Evolutionary conservation across 495 filamentous ascomycete species (phyloP).

Genomic region (Penicillium flavigenum): DNA sequence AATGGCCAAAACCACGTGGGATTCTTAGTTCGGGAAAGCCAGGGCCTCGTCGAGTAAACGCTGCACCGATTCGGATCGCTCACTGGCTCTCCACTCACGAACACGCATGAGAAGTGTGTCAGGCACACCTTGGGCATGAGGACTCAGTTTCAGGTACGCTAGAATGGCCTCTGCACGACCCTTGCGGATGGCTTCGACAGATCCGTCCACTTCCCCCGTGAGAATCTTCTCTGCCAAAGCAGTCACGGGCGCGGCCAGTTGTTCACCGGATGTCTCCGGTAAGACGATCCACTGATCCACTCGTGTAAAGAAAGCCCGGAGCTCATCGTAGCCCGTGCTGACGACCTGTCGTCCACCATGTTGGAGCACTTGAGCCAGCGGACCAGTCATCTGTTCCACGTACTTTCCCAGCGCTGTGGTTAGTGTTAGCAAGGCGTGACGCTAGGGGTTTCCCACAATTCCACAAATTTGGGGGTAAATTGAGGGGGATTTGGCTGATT

Average conservation of each 20-base stretch:
- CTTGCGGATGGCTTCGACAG: slow-evolving; percentile 42
- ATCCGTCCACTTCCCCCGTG: slow-evolving; percentile 35
- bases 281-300: slow-evolving; percentile 31
- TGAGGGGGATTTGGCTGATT: not conserved
- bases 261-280: slow-evolving; percentile 21
- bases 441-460: slow-evolving; percentile 29
- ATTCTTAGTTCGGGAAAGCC: slow-evolving; percentile 17
- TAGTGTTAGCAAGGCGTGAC: slow-evolving; percentile 30
- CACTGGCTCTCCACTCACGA: slow-evolving; percentile 35
- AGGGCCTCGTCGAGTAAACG: slow-evolving; percentile 42
- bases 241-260: slow-evolving; percentile 29
- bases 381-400: slow-evolving; percentile 33
- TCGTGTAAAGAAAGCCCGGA: slow-evolving; percentile 41
- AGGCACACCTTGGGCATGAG: slow-evolving; percentile 25
- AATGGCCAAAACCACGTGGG: slow-evolving; percentile 23
- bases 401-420: slow-evolving; percentile 35
- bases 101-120: slow-evolving; percentile 25
- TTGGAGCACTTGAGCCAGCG: slow-evolving; percentile 35
- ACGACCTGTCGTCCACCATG: slow-evolving; percentile 43
- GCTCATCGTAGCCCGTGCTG: slow-evolving; percentile 44
- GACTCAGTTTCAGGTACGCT: slow-evolving; percentile 38
- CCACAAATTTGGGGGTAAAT: not conserved
- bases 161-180: slow-evolving; percentile 41
- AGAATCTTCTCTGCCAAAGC: slow-evolving; percentile 34
- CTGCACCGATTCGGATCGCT: slow-evolving; percentile 40